phyloP scores from a whole-genome alignment of 2,329 filamentous ascomycete species.

The Fusarium neocosmosporiellum region DNA sequence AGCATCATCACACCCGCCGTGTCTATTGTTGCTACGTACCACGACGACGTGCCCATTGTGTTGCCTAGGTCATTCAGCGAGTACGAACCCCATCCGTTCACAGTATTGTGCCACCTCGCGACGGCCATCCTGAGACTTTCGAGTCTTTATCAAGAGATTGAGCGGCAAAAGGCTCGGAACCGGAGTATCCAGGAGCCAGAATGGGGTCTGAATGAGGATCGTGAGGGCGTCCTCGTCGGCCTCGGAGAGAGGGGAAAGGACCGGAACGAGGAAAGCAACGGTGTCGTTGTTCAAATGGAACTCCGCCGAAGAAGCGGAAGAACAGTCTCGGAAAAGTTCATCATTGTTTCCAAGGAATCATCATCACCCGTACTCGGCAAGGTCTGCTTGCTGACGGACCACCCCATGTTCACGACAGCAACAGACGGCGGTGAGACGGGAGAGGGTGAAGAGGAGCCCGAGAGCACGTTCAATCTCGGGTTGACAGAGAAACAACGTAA shows the following conservation, averaged over 20 bases:
- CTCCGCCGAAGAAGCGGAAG: conserved; percentile 85
- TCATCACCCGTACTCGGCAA: conserved; percentile 44
- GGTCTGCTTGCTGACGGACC: conserved; percentile 77
- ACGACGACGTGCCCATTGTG: conserved; percentile 78
- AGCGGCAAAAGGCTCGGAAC: conserved; percentile 79
- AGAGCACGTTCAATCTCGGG: conserved; percentile 85
- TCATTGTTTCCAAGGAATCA: conserved; percentile 53
- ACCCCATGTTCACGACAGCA: conserved; percentile 72
- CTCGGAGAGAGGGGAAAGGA: conserved; percentile 62
- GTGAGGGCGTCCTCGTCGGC: conserved; percentile 82
- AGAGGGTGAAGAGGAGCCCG: conserved; percentile 65
- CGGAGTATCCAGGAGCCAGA: conserved; percentile 79
- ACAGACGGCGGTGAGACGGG: conserved; percentile 48
- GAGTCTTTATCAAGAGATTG: conserved; percentile 79
- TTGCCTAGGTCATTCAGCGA: conserved; percentile 57
- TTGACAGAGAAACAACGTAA: conserved; percentile 90
- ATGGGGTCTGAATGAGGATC: conserved; percentile 81
- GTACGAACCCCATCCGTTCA: conserved; percentile 76
- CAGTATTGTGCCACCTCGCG: conserved; percentile 83
- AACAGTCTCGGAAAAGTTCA: conserved; percentile 76
- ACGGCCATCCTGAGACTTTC: conserved; percentile 83
- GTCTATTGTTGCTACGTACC: conserved; percentile 83
- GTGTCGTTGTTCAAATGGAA: conserved; percentile 86
- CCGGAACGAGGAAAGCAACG: conserved; percentile 48
- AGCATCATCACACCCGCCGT: conserved; percentile 72